These are phyloP conservation scores for Oleoguttula mirabilis DNA, from an alignment of 495 filamentous ascomycete species.

Conservation along the genomic window DNA sequence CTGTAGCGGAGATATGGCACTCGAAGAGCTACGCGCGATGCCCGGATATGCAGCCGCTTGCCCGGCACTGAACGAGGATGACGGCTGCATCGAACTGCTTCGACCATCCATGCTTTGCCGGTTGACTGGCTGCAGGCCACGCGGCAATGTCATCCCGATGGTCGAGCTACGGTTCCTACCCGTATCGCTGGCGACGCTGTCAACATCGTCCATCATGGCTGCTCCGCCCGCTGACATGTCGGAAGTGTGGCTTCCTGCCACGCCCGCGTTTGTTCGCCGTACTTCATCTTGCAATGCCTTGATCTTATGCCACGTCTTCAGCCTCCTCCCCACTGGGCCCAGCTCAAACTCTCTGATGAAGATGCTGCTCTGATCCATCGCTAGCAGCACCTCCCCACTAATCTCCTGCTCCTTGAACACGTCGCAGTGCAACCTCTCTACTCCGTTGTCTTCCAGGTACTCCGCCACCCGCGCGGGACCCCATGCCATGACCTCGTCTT, in stretches of 20 bases:
- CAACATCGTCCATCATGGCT: too few relatives aligned
- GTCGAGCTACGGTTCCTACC: constrained; percentile 31
- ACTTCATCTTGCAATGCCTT: constrained; percentile 80
- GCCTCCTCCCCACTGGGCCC: constrained; percentile 72
- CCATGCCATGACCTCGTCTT: constrained; percentile 46
- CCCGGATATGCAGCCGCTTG: constrained; percentile 1
- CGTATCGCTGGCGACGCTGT: constrained; percentile 14
- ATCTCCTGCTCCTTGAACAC: constrained; percentile 96
- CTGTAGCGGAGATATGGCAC: constrained; percentile 29
- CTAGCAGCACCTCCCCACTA: constrained; percentile 78
- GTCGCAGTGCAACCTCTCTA: constrained; percentile 77
- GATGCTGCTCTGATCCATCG: constrained; percentile 85
- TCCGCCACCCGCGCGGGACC: constrained; percentile 65
- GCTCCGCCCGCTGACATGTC: too few relatives aligned
- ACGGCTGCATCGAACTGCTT: too few relatives aligned
- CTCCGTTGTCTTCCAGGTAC: constrained; percentile 65
- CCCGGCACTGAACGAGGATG: too few relatives aligned
- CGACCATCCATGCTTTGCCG: constrained; percentile 34
- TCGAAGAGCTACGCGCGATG: not conserved
- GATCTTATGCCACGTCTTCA: constrained; percentile 94
- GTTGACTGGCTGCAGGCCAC: constrained; percentile 31
- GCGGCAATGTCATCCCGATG: constrained; percentile 42
- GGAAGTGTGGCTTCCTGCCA: too few relatives aligned
- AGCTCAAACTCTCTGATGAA: constrained; percentile 94
- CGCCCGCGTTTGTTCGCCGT: too few relatives aligned